phyloP scores from a whole-genome alignment of 768 basidiomycete species.

The Termitomyces sp. region DNA sequence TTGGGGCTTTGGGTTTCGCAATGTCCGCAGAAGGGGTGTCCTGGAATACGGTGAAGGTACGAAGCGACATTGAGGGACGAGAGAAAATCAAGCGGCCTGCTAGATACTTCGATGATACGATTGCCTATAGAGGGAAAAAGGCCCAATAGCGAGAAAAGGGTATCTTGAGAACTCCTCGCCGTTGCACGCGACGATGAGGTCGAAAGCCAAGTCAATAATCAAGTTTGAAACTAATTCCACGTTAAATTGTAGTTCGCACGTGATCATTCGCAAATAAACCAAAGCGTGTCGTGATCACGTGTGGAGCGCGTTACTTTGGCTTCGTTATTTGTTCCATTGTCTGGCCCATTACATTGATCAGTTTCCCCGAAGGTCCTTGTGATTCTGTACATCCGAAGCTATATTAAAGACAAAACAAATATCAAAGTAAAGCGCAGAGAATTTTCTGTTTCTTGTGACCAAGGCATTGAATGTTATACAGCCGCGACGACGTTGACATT shows the following conservation, averaged over 20 bases:
- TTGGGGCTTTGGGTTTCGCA: conserved; percentile 23
- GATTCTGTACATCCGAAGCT: too few species aligned
- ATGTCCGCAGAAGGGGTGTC: conserved; percentile 39
- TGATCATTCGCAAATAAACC: conserved; percentile 8
- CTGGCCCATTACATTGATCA: background rate
- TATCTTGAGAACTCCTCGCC: conserved; percentile 1
- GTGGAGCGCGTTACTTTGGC: background rate
- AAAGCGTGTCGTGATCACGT: conserved; percentile 8
- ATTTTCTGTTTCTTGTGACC: background rate
- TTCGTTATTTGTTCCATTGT: background rate
- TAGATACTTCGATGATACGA: background rate
- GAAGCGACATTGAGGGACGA: conserved; percentile 40
- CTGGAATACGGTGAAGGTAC: conserved; percentile 61
- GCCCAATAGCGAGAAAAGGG: conserved; percentile 3
- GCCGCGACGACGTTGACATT: background rate
- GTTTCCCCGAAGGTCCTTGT: background rate
- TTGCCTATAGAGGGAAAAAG: background rate
- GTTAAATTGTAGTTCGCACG: conserved; percentile 15
- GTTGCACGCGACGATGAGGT: conserved; percentile 13
- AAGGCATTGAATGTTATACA: background rate
- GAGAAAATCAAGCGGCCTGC: background rate
- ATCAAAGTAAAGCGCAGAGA: too few species aligned
- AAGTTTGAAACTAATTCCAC: conserved; percentile 10
- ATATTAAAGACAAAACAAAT: background rate
- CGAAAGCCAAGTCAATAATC: conserved; percentile 10